Base-by-base conservation (phyloP, 1,139 yeast genomes). In the Debaryomycetaceae sp. region DNA sequence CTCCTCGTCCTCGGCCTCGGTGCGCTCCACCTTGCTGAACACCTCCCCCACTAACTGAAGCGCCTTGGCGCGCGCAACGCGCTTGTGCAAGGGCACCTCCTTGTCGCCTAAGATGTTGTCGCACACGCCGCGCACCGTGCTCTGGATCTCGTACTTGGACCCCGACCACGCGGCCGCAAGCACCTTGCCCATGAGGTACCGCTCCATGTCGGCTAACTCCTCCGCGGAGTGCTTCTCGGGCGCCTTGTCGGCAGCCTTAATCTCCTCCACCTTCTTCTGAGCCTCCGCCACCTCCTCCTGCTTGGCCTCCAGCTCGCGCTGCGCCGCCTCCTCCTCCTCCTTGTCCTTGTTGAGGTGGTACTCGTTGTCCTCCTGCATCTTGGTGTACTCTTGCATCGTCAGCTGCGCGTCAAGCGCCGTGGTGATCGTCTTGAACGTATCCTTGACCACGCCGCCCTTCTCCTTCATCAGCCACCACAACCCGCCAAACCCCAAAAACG, bases 91-190 rank as follows among this genome's bases (percentile, higher is more conserved):
- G 2, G 76, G 60, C 4, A 77, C 83, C 1, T 65, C 61, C 31
- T 66, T 58, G 49, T 83, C 85, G 43, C 82, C 82, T 32, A 91
- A 63, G 4, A 88, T 80, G 28, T 58, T 61, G 50, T 88, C 95
- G 53, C 96, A 89, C 11, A 89, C 96, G 15, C 77, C 85, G 36
- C 96, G 65, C 21, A 86, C 67, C 1, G 95, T 85, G n/a, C 91
- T 75, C 50, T 84, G 91, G 36, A 89, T 83, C 55, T 89, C 98
- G 54, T 79, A 81, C 46, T 78, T 79, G 15, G 96, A 84, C 1
- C 96, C 97, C 30, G 83, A 81, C 98, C 98, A 89, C 7, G 96
- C 95, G 0, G 96, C 96, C 3, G 93, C 89, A 30, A 89, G 65
- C 3, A 89, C 89, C 53, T 89, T 91, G 24, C 96, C 96, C 75